Evolutionary conservation across 1,139 yeast species (phyloP).

Genomic region (Scheffersomyces illinoinensis): DNA sequence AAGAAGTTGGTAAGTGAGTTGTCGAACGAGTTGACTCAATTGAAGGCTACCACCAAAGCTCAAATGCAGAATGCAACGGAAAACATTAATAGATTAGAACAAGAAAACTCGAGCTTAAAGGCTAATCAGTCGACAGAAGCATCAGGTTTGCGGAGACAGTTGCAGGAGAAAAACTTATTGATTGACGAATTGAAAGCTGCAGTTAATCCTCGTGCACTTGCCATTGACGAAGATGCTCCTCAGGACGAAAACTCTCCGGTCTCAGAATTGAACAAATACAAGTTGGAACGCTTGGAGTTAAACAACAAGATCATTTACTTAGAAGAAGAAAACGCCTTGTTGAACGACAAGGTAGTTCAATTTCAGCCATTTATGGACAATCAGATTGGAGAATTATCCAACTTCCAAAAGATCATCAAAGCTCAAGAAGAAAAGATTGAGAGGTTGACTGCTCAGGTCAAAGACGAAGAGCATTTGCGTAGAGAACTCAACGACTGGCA

Average conservation of each 20-base stretch:
- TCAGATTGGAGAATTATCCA: constrained; percentile 54
- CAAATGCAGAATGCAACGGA: constrained; percentile 58
- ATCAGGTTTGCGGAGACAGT: constrained; percentile 21
- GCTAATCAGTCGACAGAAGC: constrained; percentile 15
- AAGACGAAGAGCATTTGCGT: constrained; percentile 45
- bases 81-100: constrained; percentile 48
- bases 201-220: constrained; percentile 33
- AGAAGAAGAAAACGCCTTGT: constrained; percentile 45
- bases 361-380: constrained; percentile 58
- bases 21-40: constrained; percentile 46
- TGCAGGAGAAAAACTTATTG: constrained; percentile 35
- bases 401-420: constrained; percentile 55
- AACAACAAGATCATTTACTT: constrained; percentile 48
- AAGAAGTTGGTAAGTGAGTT: constrained; percentile 42
- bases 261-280: constrained; percentile 39
- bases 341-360: constrained; percentile 42
- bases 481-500: constrained; percentile 52
- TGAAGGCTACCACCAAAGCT: constrained; percentile 46
- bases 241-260: constrained; percentile 19
- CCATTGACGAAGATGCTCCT: constrained; percentile 21
- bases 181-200: constrained; percentile 37
- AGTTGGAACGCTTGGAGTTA: constrained; percentile 45
- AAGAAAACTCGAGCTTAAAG: constrained; percentile 36
- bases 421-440: constrained; percentile 52
- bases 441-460: constrained; percentile 40